A percentile compares a stretch with the other conserved stretches of the same genome.
phyloP scores from a whole-genome alignment of 768 basidiomycete species.

The Amanita brunnescens region DNA sequence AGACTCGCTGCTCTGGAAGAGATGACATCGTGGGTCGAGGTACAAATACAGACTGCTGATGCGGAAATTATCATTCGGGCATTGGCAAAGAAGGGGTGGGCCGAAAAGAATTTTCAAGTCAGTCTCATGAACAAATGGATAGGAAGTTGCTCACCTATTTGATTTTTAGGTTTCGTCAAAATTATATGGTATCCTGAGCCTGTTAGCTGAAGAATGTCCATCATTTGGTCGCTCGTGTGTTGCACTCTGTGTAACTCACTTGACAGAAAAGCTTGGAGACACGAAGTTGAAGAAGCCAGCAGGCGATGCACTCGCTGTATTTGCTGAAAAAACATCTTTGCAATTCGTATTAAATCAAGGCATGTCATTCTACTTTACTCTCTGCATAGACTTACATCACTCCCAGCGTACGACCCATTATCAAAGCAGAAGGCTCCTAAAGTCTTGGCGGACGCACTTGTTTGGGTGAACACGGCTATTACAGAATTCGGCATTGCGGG shows the following conservation, averaged over 20 bases:
- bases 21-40: constrained; percentile 76
- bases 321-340: constrained; percentile 88
- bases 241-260: constrained; percentile 71
- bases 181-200: constrained; percentile 66
- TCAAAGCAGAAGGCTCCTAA: constrained; percentile 97
- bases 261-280: constrained; percentile 93
- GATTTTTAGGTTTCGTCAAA: constrained; percentile 74
- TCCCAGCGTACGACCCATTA: constrained; percentile 82
- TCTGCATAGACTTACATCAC: constrained; percentile 3
- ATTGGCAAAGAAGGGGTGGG: constrained; percentile 89
- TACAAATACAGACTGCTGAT: constrained; percentile 56
- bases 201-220: constrained; percentile 71
- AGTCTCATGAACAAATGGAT: constrained; percentile 8
- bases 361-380: constrained; percentile 23
- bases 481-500: constrained; percentile 89
- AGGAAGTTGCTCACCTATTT: neutral
- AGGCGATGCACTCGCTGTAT: constrained; percentile 73
- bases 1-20: constrained; percentile 83
- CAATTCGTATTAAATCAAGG: constrained; percentile 93
- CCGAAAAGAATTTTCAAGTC: constrained; percentile 99
- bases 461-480: constrained; percentile 82
- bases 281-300: constrained; percentile 95
- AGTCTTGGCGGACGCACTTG: constrained; percentile 82
- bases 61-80: constrained; percentile 84
- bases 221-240: constrained; percentile 80